Base-by-base conservation (phyloP, 2,329 filamentous ascomycete species). In the Apiospora koreana region DNA sequence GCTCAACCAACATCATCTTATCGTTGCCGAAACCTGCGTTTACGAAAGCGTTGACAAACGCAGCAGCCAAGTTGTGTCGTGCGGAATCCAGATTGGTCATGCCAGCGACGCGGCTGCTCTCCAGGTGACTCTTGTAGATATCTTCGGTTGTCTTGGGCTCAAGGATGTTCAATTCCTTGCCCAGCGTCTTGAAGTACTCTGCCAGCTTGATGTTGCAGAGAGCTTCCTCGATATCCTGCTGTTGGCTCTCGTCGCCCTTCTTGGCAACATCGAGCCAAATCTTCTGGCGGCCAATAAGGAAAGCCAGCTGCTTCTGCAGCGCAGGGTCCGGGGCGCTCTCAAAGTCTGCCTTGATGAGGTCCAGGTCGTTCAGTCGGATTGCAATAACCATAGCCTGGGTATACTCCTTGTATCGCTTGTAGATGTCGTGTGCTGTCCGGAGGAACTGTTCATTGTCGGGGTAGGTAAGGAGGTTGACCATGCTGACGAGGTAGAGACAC, bases 91-190 rank as follows among this genome's bases (percentile, higher is more conserved):
- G 90, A 79, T 98, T 98, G 14, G 95, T 98, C 83, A 97, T 89
- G 45, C 94, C 95, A 31, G 94, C 94, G 68, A 97, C 96, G 72
- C 97, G 90, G 77, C 92, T 97, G 84, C 93, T 98, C 83, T 99
- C 96, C 6, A 99, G 88, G 82, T 99, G 96, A 79, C 94, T 97
- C 86, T 99, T 99, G 88, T 99, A 99, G 77, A 99, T 99, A 77
- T 99, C 97, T 80, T 99, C 96, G 0, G 95, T 97, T 58, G 94
- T 93, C 85, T 98, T 98, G 45, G 96, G 96, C 73, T 99, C 96
- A 54, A 98, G 86, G 68, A 99, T 95, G 81, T 99, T 98, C 69
- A 99, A 87, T 81, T 99, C 96, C 83, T 98, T 98, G 70, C 92
- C 97, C 42, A 99, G 86, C 6, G 93, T 90, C 82, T 97, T 97